Base-by-base conservation (phyloP, 371 early-diverging fungal genomes). In the Homolaphlyctis polyrhiza region DNA sequence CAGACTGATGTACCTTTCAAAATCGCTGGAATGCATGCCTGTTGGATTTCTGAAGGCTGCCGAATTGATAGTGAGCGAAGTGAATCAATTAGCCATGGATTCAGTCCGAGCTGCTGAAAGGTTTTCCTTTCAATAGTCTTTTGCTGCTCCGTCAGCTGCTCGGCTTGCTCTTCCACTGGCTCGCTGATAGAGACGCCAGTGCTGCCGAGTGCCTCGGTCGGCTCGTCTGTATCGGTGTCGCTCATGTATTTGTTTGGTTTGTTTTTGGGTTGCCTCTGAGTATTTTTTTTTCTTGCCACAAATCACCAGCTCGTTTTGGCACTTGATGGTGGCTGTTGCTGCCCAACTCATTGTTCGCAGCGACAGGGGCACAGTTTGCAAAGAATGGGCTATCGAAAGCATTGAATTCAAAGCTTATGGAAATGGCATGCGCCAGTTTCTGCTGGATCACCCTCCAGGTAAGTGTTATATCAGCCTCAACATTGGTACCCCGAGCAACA, bases 21-120 rank as follows among this genome's bases (percentile, higher is more conserved):
- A 45, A 73, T 72, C 18, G 58, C 63, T 18, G 69, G 78, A 32
- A 80, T 75, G 67, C 76, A 76, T 43, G 71, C 77, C 27, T 65
- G 54, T 72, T 99, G 99, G 69, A 99, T 97, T 73, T 77, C 98
- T 11, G 96, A 96, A 8, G 99, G 99, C 52, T 78, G 68, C 18
- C 72, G 75, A 64, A 97, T 95, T 4, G 92, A 81, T 83, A 98
- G 86, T 0, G 86, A 76, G 33, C 82, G 77, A 21, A 94, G 76
- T 0, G 93, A 81, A 36, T 90, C 87, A 30, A 83, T 75, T 1
- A 98, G 81, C 96, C 96, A 96, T 3, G 74, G 71, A 48, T 87
- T 81, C 1, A 97, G 55, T 0, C 76, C 76, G n/a, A 75, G 48
- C 30, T 64, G 65, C 18, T 27, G 33, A 52, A 75, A 75, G 8